phyloP scores from a whole-genome alignment of 225 moss, liverwort and hornwort species.

The Physcomitrellopsis africana region DNA sequence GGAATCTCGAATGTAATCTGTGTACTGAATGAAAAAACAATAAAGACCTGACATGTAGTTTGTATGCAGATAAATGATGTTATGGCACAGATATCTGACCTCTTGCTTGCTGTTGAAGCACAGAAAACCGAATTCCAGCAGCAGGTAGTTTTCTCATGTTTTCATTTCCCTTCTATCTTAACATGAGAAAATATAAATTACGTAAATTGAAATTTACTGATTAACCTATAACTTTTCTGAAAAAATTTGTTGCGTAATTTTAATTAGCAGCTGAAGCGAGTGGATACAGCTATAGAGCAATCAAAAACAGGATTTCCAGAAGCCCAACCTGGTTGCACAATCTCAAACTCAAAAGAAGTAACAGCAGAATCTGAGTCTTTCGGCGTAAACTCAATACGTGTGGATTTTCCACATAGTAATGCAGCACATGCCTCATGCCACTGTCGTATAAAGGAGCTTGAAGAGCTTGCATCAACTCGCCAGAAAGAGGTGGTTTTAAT shows the following conservation, averaged over 20 bases:
- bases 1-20: not conserved
- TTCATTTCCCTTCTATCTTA: not conserved
- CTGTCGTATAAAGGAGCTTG: conserved; percentile 78
- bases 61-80: conserved; percentile 51
- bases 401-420: conserved; percentile 56
- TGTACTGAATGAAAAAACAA: not conserved
- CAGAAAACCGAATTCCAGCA: conserved; percentile 48
- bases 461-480: conserved; percentile 73
- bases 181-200: too few relatives aligned
- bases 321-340: conserved; percentile 28
- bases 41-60: not conserved
- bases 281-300: conserved; percentile 62
- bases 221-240: not conserved
- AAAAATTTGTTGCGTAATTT: not conserved
- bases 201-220: not conserved
- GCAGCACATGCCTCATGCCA: conserved; percentile 52
- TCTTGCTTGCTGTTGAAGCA: conserved; percentile 46
- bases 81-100: conserved; percentile 53
- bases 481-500: conserved; percentile 74
- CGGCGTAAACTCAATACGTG: conserved; percentile 51
- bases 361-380: conserved; percentile 40
- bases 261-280: conserved; percentile 63
- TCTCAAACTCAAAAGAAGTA: conserved; percentile 34
- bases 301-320: conserved; percentile 42
- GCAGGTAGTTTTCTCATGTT: conserved; percentile 32